A percentile compares a stretch with the other conserved stretches of the same genome.
Evolutionary conservation across 192 early-diverging fungal genomes (phyloP).

Genomic region (Podila clonocystis): DNA sequence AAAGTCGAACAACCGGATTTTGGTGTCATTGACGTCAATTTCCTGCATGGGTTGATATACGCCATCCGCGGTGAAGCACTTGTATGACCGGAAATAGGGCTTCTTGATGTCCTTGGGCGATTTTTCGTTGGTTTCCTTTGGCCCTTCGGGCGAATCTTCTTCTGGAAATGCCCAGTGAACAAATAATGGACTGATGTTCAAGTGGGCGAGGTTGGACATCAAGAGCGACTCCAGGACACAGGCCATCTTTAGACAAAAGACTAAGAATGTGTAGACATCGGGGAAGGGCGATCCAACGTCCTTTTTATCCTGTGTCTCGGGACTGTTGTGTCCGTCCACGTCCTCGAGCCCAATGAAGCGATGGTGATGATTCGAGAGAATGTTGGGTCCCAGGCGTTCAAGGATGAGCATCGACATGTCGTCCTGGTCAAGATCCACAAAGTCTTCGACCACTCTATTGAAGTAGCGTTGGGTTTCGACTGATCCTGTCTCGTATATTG

Average conservation of each 20-base stretch:
- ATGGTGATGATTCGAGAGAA: conserved; percentile 29
- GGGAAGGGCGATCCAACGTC: conserved; percentile 31
- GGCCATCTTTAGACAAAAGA: conserved; percentile 39
- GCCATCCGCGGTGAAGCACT: conserved; percentile 3
- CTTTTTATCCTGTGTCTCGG: conserved; percentile 15
- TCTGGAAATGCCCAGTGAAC: conserved; percentile 27
- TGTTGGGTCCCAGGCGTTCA: conserved; percentile 31
- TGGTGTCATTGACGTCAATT: conserved; percentile 39
- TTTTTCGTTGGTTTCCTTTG: conserved; percentile 2
- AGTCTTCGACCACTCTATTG: conserved; percentile 33
- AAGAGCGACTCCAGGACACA: conserved; percentile 30
- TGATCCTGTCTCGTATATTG: conserved; percentile 23
- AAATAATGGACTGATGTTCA: conserved; percentile 35
- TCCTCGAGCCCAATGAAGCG: conserved; percentile 31
- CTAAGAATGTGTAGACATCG: conserved; percentile 34
- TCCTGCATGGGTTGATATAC: conserved; percentile 3
- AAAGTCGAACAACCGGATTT: conserved; percentile 39
- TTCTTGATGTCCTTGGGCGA: not conserved
- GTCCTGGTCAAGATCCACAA: conserved; percentile 35
- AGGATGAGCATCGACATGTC: conserved; percentile 40
- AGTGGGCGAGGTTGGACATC: conserved; percentile 21
- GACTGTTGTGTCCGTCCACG: conserved; percentile 8
- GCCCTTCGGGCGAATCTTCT: not conserved
- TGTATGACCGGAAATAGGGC: conserved; percentile 1
- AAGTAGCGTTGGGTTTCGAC: conserved; percentile 39